These are phyloP conservation scores for Ambrosiella cleistominuta DNA, from an alignment of 2,329 filamentous ascomycete species.

Conservation along the genomic window DNA sequence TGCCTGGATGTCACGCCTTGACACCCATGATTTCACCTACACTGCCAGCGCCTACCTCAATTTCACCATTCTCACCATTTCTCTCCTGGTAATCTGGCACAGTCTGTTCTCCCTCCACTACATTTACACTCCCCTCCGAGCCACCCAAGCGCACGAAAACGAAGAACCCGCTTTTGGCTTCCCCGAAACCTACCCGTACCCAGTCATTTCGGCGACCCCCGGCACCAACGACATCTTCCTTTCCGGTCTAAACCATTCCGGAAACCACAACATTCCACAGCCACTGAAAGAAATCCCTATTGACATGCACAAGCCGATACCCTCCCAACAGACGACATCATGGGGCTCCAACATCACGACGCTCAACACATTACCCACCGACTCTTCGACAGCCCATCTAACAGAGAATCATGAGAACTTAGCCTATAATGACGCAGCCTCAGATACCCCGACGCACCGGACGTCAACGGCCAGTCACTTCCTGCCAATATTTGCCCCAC, in stretches of 20 bases:
- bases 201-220: background rate
- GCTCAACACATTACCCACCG: slow-evolving; percentile 18
- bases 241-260: background rate
- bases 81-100: slow-evolving; percentile 7
- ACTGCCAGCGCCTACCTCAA: slow-evolving; percentile 10
- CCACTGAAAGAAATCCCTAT: slow-evolving; percentile 17
- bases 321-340: slow-evolving; percentile 2
- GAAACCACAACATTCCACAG: background rate
- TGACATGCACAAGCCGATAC: slow-evolving; percentile 10
- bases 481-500: slow-evolving; percentile 11
- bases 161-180: background rate
- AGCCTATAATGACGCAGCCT: background rate
- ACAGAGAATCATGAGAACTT: background rate
- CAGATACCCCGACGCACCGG: background rate
- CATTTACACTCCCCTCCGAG: slow-evolving; percentile 9
- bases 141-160: slow-evolving; percentile 7
- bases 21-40: slow-evolving; percentile 8
- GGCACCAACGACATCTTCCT: slow-evolving; percentile 8
- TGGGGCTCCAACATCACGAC: slow-evolving; percentile 11
- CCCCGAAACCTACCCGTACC: background rate
- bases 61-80: slow-evolving; percentile 11
- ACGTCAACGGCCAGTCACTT: slow-evolving; percentile 3
- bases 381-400: slow-evolving; percentile 1
- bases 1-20: slow-evolving; percentile 5
- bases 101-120: slow-evolving; percentile 5